These are phyloP conservation scores for Citrus mangshanensis DNA, from an alignment of 345 rosid species.

Conservation along the genomic window DNA sequence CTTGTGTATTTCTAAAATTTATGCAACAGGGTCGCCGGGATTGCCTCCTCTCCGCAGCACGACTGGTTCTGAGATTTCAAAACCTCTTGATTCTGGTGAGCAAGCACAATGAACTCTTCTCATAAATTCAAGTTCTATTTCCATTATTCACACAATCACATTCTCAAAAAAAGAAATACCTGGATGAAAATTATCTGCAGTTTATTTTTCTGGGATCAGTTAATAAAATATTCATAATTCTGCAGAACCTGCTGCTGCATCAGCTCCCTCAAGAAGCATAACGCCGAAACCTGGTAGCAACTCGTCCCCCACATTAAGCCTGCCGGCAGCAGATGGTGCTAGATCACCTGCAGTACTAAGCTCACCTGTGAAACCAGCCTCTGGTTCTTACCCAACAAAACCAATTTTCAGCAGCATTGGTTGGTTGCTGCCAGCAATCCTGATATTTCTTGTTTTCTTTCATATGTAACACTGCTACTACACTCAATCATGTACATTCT, in stretches of 20 bases:
- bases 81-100: constrained; percentile 35
- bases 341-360: constrained; percentile 21
- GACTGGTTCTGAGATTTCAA: constrained; percentile 18
- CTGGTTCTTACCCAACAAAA: constrained; percentile 14
- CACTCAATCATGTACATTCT: background rate
- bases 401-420: constrained; percentile 7
- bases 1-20: background rate
- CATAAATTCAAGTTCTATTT: background rate
- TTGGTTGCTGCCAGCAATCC: constrained; percentile 20
- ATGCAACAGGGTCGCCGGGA: constrained; percentile 33
- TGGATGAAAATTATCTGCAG: background rate
- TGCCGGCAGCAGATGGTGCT: constrained; percentile 16
- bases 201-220: background rate
- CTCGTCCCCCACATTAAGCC: constrained; percentile 21
- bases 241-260: constrained; percentile 26
- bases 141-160: background rate
- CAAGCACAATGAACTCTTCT: background rate
- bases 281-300: constrained; percentile 14
- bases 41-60: constrained; percentile 47
- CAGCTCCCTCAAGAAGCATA: constrained; percentile 14
- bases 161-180: background rate
- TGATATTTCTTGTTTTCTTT: background rate
- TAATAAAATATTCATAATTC: background rate
- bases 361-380: background rate
- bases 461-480: background rate